Percentiles rank a stretch among this genome's conserved stretches.
These are phyloP conservation scores for Thamnidium elegans DNA, from an alignment of 192 early-diverging fungal genomes.

Conservation along the genomic window DNA sequence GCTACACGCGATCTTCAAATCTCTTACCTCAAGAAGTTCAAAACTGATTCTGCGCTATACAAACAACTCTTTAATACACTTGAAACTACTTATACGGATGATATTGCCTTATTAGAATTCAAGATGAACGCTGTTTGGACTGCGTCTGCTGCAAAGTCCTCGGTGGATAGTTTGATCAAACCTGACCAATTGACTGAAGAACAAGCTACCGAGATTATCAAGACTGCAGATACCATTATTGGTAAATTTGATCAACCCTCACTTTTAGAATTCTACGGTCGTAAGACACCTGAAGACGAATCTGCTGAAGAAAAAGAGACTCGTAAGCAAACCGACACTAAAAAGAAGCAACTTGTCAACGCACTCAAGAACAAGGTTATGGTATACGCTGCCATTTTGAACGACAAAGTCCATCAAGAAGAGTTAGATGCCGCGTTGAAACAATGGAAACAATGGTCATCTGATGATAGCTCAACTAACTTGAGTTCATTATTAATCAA, in stretches of 20 bases:
- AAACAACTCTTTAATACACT: conserved; percentile 54
- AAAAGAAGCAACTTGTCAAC: conserved; percentile 60
- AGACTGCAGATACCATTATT: conserved; percentile 55
- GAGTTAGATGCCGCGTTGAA: conserved; percentile 58
- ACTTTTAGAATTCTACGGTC: conserved; percentile 66
- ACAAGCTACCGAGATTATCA: conserved; percentile 50
- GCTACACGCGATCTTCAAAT: conserved; percentile 78
- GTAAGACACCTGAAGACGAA: conserved; percentile 49
- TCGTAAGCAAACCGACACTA: conserved; percentile 73
- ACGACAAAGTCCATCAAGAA: conserved; percentile 27
- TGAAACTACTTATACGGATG: conserved; percentile 56
- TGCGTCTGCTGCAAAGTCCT: conserved; percentile 37
- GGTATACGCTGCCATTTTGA: conserved; percentile 46
- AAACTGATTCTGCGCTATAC: conserved; percentile 53
- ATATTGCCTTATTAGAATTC: conserved; percentile 54
- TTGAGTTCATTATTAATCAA: conserved; percentile 54
- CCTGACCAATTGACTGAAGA: conserved; percentile 42
- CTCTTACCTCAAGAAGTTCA: conserved; percentile 75
- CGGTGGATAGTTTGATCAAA: conserved; percentile 13
- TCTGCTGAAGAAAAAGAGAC: conserved; percentile 49
- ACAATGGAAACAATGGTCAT: conserved; percentile 60
- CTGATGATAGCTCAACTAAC: conserved; percentile 49
- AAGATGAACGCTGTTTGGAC: conserved; percentile 53
- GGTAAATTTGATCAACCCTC: conserved; percentile 55
- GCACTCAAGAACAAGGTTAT: conserved; percentile 61